Evolutionary conservation across 2,329 filamentous ascomycete species (phyloP), one percentile per base, ranked within the genome.

Genomic region (Coniochaeta sp.): DNA sequence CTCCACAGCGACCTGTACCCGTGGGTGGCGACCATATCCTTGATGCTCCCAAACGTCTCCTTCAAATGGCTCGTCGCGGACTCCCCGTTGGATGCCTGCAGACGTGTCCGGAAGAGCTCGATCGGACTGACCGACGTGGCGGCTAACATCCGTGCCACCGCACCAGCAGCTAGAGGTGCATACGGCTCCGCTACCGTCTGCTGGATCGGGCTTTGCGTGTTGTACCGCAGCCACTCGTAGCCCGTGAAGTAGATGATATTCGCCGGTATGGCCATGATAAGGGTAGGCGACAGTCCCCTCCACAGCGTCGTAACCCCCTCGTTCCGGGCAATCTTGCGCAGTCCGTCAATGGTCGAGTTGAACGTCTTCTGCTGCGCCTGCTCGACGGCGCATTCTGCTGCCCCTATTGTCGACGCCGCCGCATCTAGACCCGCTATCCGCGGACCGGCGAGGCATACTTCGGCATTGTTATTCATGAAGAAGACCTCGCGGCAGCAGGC

Each of bases 171-270:
- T 1, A 99, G 76, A 0, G 94, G 91, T 6, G 88, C 83, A 59
- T 89, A 90, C 8, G 81, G 78, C 58, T 92, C 88, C 13, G 79
- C 78, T 9, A 85, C 65, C 18, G 77, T 59, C 38, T 74, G 75
- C 31, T 77, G 78, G 56, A 97, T 79, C 0, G 91, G 91, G 59
- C 89, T 95, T 38, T 71, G 72, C 1, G 75, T 73, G 61, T 89
- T 87, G 57, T 79, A 87, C 31, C 94, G 85, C 53, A 99, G 68
- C 87, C 91, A 96, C 64, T 99, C 94, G 69, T 99, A 99, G 33
- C 94, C 94, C 12, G 94, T 95, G 63, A 97, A 96, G 71, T 99
- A 99, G 58, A 99, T 97, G 59, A 99, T 94, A 66, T 99, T 99
- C 24, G 85, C 90, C 0, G 94, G 94, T 6, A 99, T 81, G 0